Evolutionary conservation across 2,329 filamentous ascomycete genomes (phyloP).

Genomic region (Coniochaeta hoffmannii): DNA sequence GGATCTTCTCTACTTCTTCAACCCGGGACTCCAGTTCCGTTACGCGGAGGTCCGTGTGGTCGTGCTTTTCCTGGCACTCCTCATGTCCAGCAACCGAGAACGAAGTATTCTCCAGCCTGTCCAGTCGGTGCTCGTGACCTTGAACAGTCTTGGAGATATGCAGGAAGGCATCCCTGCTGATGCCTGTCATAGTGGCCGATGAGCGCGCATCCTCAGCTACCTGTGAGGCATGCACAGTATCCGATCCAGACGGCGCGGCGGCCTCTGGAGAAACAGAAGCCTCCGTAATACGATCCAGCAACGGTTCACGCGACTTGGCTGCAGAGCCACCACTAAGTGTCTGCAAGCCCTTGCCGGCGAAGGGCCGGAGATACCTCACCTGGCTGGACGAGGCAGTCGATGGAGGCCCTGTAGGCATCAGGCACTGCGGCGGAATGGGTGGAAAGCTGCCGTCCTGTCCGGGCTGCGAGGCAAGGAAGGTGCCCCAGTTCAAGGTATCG

Average conservation of each 20-base stretch:
- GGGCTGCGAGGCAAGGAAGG: conserved; percentile 31
- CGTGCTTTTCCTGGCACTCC: conserved; percentile 60
- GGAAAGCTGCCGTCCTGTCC: conserved; percentile 27
- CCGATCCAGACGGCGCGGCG: neutral
- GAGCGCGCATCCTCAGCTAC: neutral
- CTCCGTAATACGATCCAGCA: conserved; percentile 21
- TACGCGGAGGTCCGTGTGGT: conserved; percentile 58
- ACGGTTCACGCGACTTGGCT: conserved; percentile 22
- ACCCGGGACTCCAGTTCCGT: conserved; percentile 61
- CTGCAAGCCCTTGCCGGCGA: conserved; percentile 46
- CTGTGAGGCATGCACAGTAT: neutral
- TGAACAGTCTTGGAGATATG: conserved; percentile 45
- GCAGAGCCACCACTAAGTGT: conserved; percentile 37
- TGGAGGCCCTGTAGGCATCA: conserved; percentile 38
- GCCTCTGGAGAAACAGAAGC: conserved; percentile 1
- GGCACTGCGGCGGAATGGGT: conserved; percentile 41
- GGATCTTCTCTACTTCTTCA: conserved; percentile 49
- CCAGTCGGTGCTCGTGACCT: conserved; percentile 57
- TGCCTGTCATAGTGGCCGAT: neutral
- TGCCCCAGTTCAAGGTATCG: conserved; percentile 48
- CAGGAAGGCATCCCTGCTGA: conserved; percentile 27
- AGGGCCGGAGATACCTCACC: conserved; percentile 44
- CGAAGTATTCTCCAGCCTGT: conserved; percentile 61
- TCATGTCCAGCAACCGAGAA: conserved; percentile 62
- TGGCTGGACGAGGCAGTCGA: conserved; percentile 45